Evolutionary conservation across 495 filamentous ascomycete species (phyloP).

Genomic region (Darksidea phi): DNA sequence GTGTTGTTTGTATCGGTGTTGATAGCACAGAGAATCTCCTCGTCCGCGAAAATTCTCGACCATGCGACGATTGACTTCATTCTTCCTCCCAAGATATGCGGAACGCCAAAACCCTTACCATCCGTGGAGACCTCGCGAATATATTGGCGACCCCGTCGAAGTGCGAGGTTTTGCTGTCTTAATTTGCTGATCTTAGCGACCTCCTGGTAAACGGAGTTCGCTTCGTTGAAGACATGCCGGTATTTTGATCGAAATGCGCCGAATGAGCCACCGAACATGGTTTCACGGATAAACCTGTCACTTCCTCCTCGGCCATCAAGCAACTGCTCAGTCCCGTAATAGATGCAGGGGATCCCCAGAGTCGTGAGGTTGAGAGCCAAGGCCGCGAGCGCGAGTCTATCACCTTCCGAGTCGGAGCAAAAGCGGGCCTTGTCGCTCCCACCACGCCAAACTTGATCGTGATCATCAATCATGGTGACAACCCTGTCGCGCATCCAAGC

Average conservation of each 20-base stretch:
- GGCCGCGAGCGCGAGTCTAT: constrained; percentile 20
- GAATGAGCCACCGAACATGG: constrained; percentile 36
- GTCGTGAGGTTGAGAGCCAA: constrained; percentile 35
- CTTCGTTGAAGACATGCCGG: constrained; percentile 35
- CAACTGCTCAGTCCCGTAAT: constrained; percentile 37
- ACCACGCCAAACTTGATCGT: constrained; percentile 34
- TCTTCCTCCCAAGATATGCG: constrained; percentile 5
- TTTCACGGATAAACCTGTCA: constrained; percentile 36
- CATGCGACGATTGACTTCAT: constrained; percentile 30
- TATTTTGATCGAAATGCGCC: constrained; percentile 33
- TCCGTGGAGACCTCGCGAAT: constrained; percentile 33
- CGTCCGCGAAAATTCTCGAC: constrained; percentile 35
- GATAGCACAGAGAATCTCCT: constrained; percentile 36
- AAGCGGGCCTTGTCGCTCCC: constrained; percentile 28
- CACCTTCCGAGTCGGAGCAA: constrained; percentile 15
- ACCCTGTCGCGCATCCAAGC: constrained; percentile 35
- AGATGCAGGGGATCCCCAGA: constrained; percentile 38
- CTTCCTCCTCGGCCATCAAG: constrained; percentile 31
- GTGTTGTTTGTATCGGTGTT: constrained; percentile 24
- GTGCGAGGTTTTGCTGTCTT: constrained; percentile 1
- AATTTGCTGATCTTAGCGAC: constrained; percentile 21
- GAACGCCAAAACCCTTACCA: constrained; percentile 23
- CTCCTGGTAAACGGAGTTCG: constrained; percentile 12
- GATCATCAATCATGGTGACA: constrained; percentile 39
- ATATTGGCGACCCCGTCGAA: constrained; percentile 33